These are phyloP conservation scores for Verticillium longisporum DNA, from an alignment of 2,329 filamentous ascomycete species.

Conservation along the genomic window DNA sequence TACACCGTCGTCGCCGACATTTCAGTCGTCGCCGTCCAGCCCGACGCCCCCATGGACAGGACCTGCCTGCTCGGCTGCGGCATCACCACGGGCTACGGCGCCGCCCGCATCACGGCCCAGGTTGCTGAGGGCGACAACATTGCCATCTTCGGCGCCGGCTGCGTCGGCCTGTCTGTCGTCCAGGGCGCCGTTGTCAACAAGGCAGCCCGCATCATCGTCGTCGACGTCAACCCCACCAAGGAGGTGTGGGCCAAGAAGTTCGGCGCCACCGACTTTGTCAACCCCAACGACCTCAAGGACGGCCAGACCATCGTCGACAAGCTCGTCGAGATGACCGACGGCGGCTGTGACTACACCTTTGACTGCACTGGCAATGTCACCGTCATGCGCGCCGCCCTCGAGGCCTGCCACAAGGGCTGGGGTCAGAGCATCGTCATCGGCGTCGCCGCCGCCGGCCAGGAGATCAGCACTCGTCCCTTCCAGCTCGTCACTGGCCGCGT, in stretches of 20 bases:
- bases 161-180: constrained; percentile 90
- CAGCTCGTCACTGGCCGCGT: constrained; percentile 96
- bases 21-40: constrained; percentile 89
- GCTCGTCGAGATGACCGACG: constrained; percentile 95
- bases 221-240: constrained; percentile 77
- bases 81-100: constrained; percentile 97
- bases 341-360: constrained; percentile 97
- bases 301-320: constrained; percentile 79
- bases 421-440: constrained; percentile 97
- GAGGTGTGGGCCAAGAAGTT: constrained; percentile 92
- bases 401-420: constrained; percentile 99
- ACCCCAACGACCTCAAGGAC: constrained; percentile 71
- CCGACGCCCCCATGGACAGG: constrained; percentile 88
- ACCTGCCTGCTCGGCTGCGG: constrained; percentile 95
- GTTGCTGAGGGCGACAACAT: constrained; percentile 86
- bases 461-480: constrained; percentile 93
- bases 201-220: constrained; percentile 68
- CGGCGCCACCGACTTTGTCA: constrained; percentile 93
- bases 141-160: constrained; percentile 91
- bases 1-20: constrained; percentile 99
- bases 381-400: constrained; percentile 91
- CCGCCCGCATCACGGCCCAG: constrained; percentile 85
- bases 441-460: constrained; percentile 91
- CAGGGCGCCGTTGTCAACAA: constrained; percentile 86
- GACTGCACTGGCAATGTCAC: constrained; percentile 97